Evolutionary conservation across 345 rosid genomes (phyloP).

Genomic region (Aegle marmelos): DNA sequence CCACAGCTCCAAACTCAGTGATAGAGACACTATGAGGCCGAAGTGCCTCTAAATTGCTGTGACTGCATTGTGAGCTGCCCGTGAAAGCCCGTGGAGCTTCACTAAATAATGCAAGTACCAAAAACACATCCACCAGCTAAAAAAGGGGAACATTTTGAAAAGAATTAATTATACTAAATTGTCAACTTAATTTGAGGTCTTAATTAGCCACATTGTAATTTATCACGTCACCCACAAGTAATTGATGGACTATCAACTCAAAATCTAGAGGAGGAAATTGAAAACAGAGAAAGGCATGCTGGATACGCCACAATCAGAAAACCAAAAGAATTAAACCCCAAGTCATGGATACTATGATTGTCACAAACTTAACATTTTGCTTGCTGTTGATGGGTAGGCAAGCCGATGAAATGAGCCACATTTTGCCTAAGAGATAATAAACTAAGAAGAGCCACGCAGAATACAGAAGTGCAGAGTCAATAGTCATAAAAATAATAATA

Average conservation of each 20-base stretch:
- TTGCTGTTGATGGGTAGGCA: conserved; percentile 4
- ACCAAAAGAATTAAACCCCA: conserved; percentile 1
- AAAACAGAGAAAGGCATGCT: conserved; percentile 2
- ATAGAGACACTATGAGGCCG: conserved; percentile 95
- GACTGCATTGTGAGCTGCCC: conserved; percentile 55
- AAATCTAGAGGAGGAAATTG: conserved; percentile 2
- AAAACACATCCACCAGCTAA: conserved; percentile 74
- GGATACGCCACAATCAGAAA: conserved; percentile 5
- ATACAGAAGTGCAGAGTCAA: neutral
- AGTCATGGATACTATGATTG: conserved; percentile 22
- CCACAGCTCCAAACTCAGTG: conserved; percentile 98
- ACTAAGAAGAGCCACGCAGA: neutral
- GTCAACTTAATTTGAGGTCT: neutral
- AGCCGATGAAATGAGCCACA: conserved; percentile 23
- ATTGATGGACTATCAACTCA: neutral
- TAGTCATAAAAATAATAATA: neutral
- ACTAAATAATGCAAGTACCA: conserved; percentile 53
- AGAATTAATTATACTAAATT: neutral
- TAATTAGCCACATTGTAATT: conserved; percentile 8
- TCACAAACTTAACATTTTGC: conserved; percentile 25
- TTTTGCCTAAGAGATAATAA: conserved; percentile 19
- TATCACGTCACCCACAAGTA: neutral
- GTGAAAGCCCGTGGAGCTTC: conserved; percentile 43
- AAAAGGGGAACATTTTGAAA: conserved; percentile 35
- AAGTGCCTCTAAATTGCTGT: conserved; percentile 33